Base-by-base conservation (phyloP, 208 protist genomes). In the Leishmania tarentolae region DNA sequence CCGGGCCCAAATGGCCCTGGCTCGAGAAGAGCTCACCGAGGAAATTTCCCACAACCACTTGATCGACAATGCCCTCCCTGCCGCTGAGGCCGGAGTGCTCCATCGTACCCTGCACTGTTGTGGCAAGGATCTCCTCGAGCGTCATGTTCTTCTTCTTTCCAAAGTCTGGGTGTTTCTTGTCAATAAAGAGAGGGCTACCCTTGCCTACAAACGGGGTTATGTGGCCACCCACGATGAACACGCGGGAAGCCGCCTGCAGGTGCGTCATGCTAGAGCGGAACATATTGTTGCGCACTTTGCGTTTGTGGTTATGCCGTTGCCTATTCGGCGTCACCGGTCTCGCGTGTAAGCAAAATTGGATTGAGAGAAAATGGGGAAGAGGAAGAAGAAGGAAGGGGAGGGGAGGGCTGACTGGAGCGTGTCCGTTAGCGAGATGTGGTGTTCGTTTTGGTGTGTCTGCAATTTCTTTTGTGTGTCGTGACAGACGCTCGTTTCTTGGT, bases 91-190 rank as follows among this genome's bases (percentile, higher is more conserved):
- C 57, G 9, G 90, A 90, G 35, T 89, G 84, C 66, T 88, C 78
- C 24, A 97, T 75, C 2, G 94, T 92, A 68, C 84, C 88, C 50
- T 90, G 79, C 44, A 94, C 85, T 11, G 91, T 88, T 35, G 92
- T 86, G 9, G 87, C 76, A 13, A 98, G 79, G 53, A 96, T 80
- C 21, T 97, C 86, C 81, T 95, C 91, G 3, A 98, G 86, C n/a
- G 88, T 92, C 66, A 86, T 87, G 85, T 98, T 98, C 66, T 93
- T 69, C 88, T 97, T 95, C 84, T 97, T 95, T 56, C 93, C 95
- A 79, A 96, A 98, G 85, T 96, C 91, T 28, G 92, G 90, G 81
- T 98, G 94, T 76, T 94, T 95, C 90, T 98, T 98, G 82, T 95
- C 91, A 46, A 97, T 97, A 75, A 98, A 98, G 19, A 95, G 87